A percentile compares a stretch with the other conserved stretches of the same genome.
Evolutionary conservation across 225 moss, liverwort and hornwort species (phyloP).

Genomic region (Ulota crispa): DNA sequence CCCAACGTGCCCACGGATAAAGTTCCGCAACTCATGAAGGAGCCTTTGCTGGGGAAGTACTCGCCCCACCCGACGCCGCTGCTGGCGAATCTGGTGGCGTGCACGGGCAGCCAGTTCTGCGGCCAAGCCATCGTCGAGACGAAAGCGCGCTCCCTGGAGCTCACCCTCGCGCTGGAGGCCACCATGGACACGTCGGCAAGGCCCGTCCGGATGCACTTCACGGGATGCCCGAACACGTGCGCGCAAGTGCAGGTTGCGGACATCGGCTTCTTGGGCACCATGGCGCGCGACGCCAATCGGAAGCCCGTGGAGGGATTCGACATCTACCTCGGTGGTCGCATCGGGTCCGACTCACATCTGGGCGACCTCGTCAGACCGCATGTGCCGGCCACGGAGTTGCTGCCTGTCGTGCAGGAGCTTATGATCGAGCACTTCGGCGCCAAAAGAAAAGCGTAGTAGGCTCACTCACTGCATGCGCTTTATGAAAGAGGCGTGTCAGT

Average conservation of each 20-base stretch:
- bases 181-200: slow-evolving; percentile 65
- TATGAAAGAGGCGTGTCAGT: not conserved
- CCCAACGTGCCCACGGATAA: slow-evolving; percentile 72
- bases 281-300: slow-evolving; percentile 78
- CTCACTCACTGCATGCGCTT: no score
- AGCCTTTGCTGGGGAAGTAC: slow-evolving; percentile 64
- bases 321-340: slow-evolving; percentile 75
- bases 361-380: slow-evolving; percentile 58
- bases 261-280: slow-evolving; percentile 85
- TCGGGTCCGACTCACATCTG: slow-evolving; percentile 80
- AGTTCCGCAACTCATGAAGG: slow-evolving; percentile 51
- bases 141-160: slow-evolving; percentile 62
- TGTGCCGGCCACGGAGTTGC: slow-evolving; percentile 59
- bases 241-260: slow-evolving; percentile 85
- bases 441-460: slow-evolving; percentile 42
- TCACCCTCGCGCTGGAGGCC: slow-evolving; percentile 74
- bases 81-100: slow-evolving; percentile 73
- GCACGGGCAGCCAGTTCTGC: slow-evolving; percentile 92
- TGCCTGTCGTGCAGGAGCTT: slow-evolving; percentile 77
- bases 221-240: slow-evolving; percentile 91
- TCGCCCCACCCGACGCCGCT: slow-evolving; percentile 66
- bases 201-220: slow-evolving; percentile 86
- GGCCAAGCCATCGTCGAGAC: slow-evolving; percentile 86
- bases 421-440: slow-evolving; percentile 80
- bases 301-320: slow-evolving; percentile 80